These are phyloP conservation scores for Hyphopichia fennica DNA, from an alignment of 1,139 yeast genomes.

Conservation along the genomic window DNA sequence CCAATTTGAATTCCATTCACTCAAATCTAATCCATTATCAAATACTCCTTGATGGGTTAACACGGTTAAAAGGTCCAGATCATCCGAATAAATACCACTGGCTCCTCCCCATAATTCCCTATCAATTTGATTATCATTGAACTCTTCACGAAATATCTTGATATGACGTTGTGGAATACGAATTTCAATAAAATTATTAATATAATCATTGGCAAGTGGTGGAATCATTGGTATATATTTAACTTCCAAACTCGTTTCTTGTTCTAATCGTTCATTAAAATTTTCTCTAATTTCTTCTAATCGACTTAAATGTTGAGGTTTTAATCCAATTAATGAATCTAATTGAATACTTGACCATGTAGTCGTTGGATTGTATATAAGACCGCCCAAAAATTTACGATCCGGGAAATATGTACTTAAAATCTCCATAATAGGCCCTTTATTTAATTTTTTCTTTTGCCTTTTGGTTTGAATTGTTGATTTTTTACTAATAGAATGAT, in stretches of 20 bases:
- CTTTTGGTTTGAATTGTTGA: background rate
- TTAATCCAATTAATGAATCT: constrained; percentile 35
- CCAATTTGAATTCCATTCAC: constrained; percentile 39
- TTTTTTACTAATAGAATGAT: background rate
- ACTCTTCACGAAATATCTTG: constrained; percentile 22
- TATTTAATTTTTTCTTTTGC: constrained; percentile 28
- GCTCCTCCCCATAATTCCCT: constrained; percentile 90
- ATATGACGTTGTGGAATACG: constrained; percentile 55
- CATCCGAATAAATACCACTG: constrained; percentile 78
- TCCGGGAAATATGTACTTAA: constrained; percentile 46
- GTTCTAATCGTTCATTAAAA: constrained; percentile 13
- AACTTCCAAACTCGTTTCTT: constrained; percentile 3
- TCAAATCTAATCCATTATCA: constrained; percentile 19
- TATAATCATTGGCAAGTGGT: constrained; percentile 50
- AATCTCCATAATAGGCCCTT: constrained; percentile 43
- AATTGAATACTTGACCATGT: constrained; percentile 46
- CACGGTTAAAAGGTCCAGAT: constrained; percentile 77
- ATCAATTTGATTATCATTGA: constrained; percentile 30
- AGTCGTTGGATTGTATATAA: constrained; percentile 59
- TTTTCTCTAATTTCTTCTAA: constrained; percentile 30
- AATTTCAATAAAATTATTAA: constrained; percentile 63
- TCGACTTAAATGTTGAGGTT: constrained; percentile 31
- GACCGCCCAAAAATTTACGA: constrained; percentile 57
- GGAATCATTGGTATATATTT: constrained; percentile 44
- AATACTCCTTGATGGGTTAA: constrained; percentile 75